Evolutionary conservation across 208 protist genomes (phyloP), one percentile per base, ranked within the genome.

Genomic region (Wallacemonas sp.): DNA sequence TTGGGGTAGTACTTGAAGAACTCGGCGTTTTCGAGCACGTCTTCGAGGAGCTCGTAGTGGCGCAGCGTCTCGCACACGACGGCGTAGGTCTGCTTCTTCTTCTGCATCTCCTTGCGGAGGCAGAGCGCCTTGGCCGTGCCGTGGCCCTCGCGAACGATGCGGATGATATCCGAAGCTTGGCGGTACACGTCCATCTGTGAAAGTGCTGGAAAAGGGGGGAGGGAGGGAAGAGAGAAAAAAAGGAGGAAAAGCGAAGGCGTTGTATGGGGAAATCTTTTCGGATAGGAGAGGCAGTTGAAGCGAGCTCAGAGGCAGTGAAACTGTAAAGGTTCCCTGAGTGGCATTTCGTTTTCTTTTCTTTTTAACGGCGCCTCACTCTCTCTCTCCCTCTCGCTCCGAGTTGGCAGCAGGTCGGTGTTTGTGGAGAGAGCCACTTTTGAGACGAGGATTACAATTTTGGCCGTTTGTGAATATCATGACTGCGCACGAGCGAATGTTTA

Each of bases 71-170:
- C 90, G 61, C 87, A 94, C 2, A 94, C 90, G 0, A 97, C 84
- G n/a, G 93, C 93, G 70, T 96, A 97, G 0, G 93, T 97, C 60
- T 94, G 88, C 61, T 85, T 88, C 71, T 97, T 97, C 72, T 96
- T 97, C 49, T 97, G 90, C 79, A 97, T 87, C 30, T 96, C 88
- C 74, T 94, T 96, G n/a, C 87, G 76, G 3, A 97, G 77, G 34
- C 88, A 96, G n/a, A 97, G 79, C 14, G 84, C 85, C 80, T 96
- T 97, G 1, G 87, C 85, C 4, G 89, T 94, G 26, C 90, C 93
- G 17, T 85, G 82, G 54, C 85, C 87, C 16, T 78, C 78, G 26
- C 86, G 83, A 19, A 93, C 86, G 9, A 84, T 78, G 11, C 70
- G 61, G 23, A 97, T 69, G 43, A 96, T 89, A 2, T 93, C 81